Conservation (phyloP, 306 rosid genomes). For the Benincasa hispida region DNA sequence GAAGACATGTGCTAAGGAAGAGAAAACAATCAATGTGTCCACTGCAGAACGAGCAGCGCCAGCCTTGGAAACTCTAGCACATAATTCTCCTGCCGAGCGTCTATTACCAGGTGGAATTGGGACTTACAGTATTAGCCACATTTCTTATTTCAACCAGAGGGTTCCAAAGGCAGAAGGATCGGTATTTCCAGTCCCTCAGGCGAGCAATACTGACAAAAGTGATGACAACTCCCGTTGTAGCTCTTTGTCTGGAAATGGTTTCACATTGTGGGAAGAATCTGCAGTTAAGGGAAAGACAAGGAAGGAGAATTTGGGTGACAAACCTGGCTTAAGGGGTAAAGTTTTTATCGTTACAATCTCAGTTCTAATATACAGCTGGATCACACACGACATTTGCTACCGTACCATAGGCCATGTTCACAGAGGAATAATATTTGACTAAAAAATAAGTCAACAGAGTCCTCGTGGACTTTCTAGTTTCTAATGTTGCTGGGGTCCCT, state of each 20-base stretch:
- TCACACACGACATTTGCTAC: neutral
- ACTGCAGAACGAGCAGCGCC: conserved; percentile 19
- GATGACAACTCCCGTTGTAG: conserved; percentile 76
- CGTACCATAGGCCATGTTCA: neutral
- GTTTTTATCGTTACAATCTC: neutral
- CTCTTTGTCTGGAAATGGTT: conserved; percentile 74
- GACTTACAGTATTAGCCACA: conserved; percentile 81
- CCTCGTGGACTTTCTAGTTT: neutral
- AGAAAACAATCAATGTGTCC: conserved; percentile 20
- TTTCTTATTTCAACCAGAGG: conserved; percentile 49
- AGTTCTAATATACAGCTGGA: neutral
- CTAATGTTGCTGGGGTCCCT: neutral
- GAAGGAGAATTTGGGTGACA: conserved; percentile 73
- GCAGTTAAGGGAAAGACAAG: conserved; percentile 69
- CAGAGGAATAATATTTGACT: neutral
- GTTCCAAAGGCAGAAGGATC: conserved; percentile 71
- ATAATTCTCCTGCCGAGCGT: conserved; percentile 44
- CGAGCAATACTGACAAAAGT: conserved; percentile 41
- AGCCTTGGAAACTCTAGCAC: conserved; percentile 10
- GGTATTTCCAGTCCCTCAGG: conserved; percentile 34
- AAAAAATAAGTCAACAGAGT: neutral
- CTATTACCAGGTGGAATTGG: conserved; percentile 93
- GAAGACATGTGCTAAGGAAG: conserved; percentile 51
- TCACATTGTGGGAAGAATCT: conserved; percentile 90
- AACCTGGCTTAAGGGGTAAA: conserved; percentile 43